Evolutionary conservation across 2,329 filamentous ascomycete genomes (phyloP).

Genomic region (Paecilomyces sp.): DNA sequence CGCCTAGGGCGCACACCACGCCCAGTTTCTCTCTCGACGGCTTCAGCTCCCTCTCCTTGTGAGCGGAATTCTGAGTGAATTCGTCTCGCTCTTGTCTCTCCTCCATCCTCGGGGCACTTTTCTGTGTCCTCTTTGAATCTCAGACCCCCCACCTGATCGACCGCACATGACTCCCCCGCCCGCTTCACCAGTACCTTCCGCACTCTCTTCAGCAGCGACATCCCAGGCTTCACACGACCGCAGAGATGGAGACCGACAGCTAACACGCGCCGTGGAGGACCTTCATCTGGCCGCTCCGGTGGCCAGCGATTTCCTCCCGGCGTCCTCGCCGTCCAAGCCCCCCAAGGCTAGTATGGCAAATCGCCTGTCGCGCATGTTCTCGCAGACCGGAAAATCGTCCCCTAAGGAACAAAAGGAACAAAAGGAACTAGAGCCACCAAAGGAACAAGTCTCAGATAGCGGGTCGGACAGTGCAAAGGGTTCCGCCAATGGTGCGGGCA

Average conservation of each 20-base stretch:
- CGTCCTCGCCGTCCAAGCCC: slow-evolving; percentile 22
- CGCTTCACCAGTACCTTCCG: slow-evolving; percentile 29
- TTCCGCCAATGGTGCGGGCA: slow-evolving; percentile 22
- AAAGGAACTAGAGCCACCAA: slow-evolving; percentile 19
- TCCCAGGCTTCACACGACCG: slow-evolving; percentile 33
- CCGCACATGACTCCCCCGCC: slow-evolving; percentile 14
- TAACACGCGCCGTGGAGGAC: slow-evolving; percentile 38
- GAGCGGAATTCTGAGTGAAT: slow-evolving; percentile 14
- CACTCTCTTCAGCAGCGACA: slow-evolving; percentile 34
- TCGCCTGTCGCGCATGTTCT: slow-evolving; percentile 41
- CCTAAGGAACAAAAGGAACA: slow-evolving; percentile 18
- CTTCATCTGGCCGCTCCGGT: slow-evolving; percentile 29
- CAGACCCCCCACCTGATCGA: slow-evolving; percentile 4
- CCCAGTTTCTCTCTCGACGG: slow-evolving; percentile 10
- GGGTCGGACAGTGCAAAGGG: slow-evolving; percentile 28
- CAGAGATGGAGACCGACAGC: slow-evolving; percentile 31
- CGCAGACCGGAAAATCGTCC: slow-evolving; percentile 29
- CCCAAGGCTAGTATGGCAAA: slow-evolving; percentile 36
- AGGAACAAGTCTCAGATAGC: slow-evolving; percentile 29
- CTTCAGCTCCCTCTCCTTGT: slow-evolving; percentile 6
- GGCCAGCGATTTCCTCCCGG: slow-evolving; percentile 28
- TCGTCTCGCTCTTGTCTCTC: slow-evolving; percentile 5
- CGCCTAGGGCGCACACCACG: slow-evolving; percentile 2
- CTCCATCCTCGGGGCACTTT: slow-evolving; percentile 14
- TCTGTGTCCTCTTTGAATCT: slow-evolving; percentile 14